Evolutionary conservation across 2,329 filamentous ascomycete genomes (phyloP).

Genomic region (Emericellopsis cladophorae): DNA sequence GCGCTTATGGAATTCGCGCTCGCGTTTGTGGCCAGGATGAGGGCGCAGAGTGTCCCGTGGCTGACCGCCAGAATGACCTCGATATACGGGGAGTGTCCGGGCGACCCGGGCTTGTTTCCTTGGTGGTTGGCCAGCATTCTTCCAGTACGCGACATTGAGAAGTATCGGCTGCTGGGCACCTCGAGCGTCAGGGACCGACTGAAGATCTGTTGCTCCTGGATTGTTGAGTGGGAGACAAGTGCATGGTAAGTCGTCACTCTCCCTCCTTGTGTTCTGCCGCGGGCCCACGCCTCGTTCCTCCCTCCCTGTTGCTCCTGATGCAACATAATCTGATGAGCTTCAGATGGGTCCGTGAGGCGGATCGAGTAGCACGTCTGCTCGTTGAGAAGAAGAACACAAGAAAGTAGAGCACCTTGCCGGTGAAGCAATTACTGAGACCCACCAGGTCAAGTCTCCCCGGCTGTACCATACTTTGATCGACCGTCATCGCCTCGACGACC

Average conservation of each 20-base stretch:
- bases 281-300: background rate
- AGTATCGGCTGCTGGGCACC: constrained; percentile 62
- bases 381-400: too few relatives aligned
- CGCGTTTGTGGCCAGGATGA: constrained; percentile 58
- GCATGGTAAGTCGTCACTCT: constrained; percentile 51
- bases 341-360: background rate
- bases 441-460: too few relatives aligned
- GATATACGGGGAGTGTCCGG: constrained; percentile 66
- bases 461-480: too few relatives aligned
- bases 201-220: constrained; percentile 75
- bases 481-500: too few relatives aligned
- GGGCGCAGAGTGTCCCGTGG: constrained; percentile 58
- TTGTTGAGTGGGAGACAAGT: constrained; percentile 55
- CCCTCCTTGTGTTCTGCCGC: background rate
- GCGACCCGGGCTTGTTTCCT: constrained; percentile 65
- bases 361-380: too few relatives aligned
- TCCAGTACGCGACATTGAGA: constrained; percentile 65
- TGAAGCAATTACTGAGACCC: too few relatives aligned
- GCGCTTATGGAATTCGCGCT: constrained; percentile 53
- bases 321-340: background rate
- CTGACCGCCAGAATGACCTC: constrained; percentile 57
- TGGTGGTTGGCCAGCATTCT: constrained; percentile 86
- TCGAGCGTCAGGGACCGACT: constrained; percentile 68
- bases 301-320: background rate
- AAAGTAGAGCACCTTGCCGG: too few relatives aligned